A percentile compares a stretch with the other conserved stretches of the same genome.
These are phyloP conservation scores for Sporisorium reilianum DNA, from an alignment of 1,284 basidiomycete genomes.

Conservation along the genomic window DNA sequence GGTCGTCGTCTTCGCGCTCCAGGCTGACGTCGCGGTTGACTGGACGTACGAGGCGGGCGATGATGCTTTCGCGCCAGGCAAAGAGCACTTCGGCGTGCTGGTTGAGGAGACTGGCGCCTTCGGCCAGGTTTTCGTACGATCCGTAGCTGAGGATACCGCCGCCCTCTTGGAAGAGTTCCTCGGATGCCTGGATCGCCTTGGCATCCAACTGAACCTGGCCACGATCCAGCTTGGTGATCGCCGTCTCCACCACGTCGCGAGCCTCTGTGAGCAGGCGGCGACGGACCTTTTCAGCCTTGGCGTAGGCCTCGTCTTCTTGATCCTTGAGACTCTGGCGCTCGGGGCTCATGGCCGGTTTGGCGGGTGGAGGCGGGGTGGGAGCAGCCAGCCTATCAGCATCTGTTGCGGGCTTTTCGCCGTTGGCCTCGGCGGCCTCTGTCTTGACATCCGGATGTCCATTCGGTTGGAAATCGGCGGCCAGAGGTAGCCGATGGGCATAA, in stretches of 20 bases:
- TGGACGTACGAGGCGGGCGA: constrained; percentile 44
- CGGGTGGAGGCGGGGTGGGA: neutral
- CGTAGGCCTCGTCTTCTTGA: constrained; percentile 57
- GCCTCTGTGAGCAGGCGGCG: constrained; percentile 55
- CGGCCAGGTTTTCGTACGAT: constrained; percentile 11
- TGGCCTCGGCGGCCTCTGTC: neutral
- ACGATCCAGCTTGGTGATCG: constrained; percentile 22
- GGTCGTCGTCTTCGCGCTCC: constrained; percentile 63
- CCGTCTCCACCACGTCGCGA: constrained; percentile 46
- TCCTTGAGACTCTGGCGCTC: constrained; percentile 38
- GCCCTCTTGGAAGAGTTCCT: constrained; percentile 25
- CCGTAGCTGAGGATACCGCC: constrained; percentile 33
- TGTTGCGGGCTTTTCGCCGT: neutral
- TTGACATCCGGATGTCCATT: neutral
- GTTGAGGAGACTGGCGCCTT: constrained; percentile 38
- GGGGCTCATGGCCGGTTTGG: constrained; percentile 15
- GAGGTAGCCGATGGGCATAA: neutral
- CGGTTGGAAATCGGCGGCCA: neutral
- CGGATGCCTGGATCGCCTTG: constrained; percentile 12
- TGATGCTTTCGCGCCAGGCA: constrained; percentile 56
- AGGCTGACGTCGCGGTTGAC: constrained; percentile 64
- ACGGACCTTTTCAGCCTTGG: constrained; percentile 57
- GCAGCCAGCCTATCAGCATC: neutral
- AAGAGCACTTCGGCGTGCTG: constrained; percentile 51
- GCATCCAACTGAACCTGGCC: constrained; percentile 5